A percentile compares a stretch with the other conserved stretches of the same genome.
Evolutionary conservation across 768 basidiomycete genomes (phyloP).

Genomic region (Hydnomerulius pinastri): DNA sequence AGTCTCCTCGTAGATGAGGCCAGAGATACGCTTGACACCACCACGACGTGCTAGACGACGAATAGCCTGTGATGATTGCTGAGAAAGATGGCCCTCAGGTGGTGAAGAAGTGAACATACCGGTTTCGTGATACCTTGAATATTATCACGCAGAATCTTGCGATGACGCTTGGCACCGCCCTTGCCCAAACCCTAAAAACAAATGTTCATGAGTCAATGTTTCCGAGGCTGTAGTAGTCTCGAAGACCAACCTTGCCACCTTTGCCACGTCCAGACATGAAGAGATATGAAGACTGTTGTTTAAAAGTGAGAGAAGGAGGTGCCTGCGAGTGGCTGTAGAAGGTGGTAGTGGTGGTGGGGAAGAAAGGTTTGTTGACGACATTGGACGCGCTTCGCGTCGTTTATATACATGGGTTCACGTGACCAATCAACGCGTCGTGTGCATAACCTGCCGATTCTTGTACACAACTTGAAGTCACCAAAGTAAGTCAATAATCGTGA

Average conservation of each 20-base stretch:
- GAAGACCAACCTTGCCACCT: constrained; percentile 59
- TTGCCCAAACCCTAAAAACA: constrained; percentile 69
- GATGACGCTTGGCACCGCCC: constrained; percentile 82
- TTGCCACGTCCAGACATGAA: constrained; percentile 85
- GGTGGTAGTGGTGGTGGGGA: constrained; percentile 5
- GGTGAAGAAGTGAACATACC: constrained; percentile 2
- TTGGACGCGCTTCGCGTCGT: not conserved
- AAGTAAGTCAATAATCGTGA: too few species aligned
- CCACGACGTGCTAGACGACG: constrained; percentile 86
- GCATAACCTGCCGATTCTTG: too few species aligned
- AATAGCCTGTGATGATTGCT: constrained; percentile 36
- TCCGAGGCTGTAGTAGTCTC: not conserved
- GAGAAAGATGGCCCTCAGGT: not conserved
- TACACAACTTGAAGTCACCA: too few species aligned
- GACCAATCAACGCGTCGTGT: constrained; percentile 7
- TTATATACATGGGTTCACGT: constrained; percentile 6
- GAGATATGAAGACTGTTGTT: constrained; percentile 6
- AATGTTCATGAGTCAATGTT: not conserved
- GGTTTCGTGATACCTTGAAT: constrained; percentile 52
- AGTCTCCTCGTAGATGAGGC: constrained; percentile 86
- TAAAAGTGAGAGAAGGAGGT: not conserved
- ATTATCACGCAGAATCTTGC: constrained; percentile 80
- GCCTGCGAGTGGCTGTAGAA: not conserved
- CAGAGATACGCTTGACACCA: constrained; percentile 88
- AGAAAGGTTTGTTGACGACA: not conserved